Evolutionary conservation across 352 stramenopile species (phyloP).

Genomic region (Pythium oligandrum): DNA sequence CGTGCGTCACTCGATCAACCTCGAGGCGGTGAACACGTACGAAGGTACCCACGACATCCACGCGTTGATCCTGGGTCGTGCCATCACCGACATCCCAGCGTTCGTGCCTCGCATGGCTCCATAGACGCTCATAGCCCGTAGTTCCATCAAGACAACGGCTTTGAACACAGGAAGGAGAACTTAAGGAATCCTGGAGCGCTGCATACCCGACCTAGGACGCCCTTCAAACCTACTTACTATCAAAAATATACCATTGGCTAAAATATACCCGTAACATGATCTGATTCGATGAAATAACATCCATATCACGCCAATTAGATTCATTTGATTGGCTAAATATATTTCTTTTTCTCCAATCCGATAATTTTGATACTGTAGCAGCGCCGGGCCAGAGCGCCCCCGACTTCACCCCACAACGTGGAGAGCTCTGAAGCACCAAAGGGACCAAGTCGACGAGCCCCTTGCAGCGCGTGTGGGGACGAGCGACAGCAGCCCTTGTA

Average conservation of each 20-base stretch:
- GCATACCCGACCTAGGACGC: too few relatives aligned
- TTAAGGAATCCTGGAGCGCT: too few relatives aligned
- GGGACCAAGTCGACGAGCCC: too few relatives aligned
- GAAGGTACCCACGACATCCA: slow-evolving; percentile 99
- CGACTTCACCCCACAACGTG: background rate
- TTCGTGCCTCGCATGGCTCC: slow-evolving; percentile 89
- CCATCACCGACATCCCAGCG: slow-evolving; percentile 94
- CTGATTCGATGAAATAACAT: slow-evolving; percentile 16
- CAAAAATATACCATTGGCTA: too few relatives aligned
- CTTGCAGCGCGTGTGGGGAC: too few relatives aligned
- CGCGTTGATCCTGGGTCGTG: slow-evolving; percentile 96
- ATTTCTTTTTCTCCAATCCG: background rate
- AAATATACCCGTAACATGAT: background rate
- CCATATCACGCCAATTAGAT: background rate
- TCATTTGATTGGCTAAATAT: background rate
- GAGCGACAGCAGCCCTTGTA: too few relatives aligned
- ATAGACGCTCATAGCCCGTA: slow-evolving; percentile 16
- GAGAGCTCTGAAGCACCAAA: background rate
- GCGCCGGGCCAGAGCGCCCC: background rate
- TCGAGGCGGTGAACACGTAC: slow-evolving; percentile 99
- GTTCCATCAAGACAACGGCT: too few relatives aligned
- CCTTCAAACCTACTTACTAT: too few relatives aligned
- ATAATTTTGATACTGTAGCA: background rate
- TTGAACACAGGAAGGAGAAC: too few relatives aligned
- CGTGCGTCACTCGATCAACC: slow-evolving; percentile 96